Evolutionary conservation across 495 filamentous ascomycete species (phyloP).

Genomic region (Xylaria longipes): DNA sequence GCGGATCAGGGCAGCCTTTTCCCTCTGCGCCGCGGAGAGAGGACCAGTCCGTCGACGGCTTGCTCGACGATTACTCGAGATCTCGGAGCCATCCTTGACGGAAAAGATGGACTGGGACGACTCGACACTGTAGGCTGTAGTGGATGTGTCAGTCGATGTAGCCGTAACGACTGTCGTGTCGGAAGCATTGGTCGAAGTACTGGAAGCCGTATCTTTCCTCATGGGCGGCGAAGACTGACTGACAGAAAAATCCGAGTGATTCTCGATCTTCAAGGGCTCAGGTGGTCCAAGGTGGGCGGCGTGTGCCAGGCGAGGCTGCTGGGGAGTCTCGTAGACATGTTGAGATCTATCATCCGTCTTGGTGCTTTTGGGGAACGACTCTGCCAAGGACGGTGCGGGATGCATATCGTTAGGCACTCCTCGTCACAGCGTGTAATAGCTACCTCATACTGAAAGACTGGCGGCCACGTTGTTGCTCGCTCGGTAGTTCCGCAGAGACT

Average conservation of each 20-base stretch:
- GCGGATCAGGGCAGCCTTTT: conserved; percentile 56
- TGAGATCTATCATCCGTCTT: conserved; percentile 46
- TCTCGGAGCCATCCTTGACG: conserved; percentile 54
- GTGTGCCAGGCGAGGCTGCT: conserved; percentile 38
- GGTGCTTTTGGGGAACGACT: conserved; percentile 52
- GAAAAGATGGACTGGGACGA: conserved; percentile 56
- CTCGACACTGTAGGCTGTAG: conserved; percentile 52
- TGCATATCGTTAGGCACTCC: conserved; percentile 47
- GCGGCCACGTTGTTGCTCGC: conserved; percentile 32
- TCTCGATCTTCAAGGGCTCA: conserved; percentile 41
- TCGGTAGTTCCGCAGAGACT: conserved; percentile 18
- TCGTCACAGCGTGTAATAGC: conserved; percentile 37
- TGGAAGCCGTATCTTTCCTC: conserved; percentile 57
- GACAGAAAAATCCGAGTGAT: conserved; percentile 39
- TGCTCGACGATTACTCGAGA: conserved; percentile 50
- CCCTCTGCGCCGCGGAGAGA: conserved; percentile 52
- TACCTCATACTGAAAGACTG: conserved; percentile 45
- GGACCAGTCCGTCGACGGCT: conserved; percentile 56
- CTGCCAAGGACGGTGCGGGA: conserved; percentile 52
- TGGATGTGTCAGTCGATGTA: conserved; percentile 47
- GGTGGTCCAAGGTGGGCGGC: conserved; percentile 38
- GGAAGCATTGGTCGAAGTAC: conserved; percentile 50
- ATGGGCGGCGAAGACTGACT: conserved; percentile 47
- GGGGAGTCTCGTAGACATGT: conserved; percentile 41
- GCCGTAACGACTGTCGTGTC: conserved; percentile 44